These are phyloP conservation scores for Populus davidiana DNA, from an alignment of 345 rosid species.

Conservation along the genomic window DNA sequence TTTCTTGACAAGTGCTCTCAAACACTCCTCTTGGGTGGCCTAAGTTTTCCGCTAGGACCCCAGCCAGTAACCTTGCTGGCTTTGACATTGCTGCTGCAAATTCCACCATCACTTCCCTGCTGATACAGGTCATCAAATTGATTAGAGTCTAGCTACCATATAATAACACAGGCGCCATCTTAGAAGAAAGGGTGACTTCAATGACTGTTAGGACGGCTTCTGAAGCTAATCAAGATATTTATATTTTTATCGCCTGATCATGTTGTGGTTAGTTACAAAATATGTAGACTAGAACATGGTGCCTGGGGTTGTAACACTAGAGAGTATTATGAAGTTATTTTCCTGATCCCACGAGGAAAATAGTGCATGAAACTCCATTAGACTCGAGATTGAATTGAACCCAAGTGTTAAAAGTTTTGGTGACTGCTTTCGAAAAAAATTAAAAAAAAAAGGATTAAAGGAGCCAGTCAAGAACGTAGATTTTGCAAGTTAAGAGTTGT, in stretches of 20 bases:
- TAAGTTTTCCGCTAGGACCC: constrained; percentile 43
- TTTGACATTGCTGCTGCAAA: constrained; percentile 50
- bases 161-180: not conserved
- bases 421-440: not conserved
- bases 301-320: not conserved
- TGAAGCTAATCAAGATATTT: not conserved
- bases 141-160: not conserved
- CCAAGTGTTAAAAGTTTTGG: not conserved
- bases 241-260: not conserved
- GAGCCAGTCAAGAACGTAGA: not conserved
- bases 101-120: constrained; percentile 50
- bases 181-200: not conserved
- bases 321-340: not conserved
- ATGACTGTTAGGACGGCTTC: not conserved
- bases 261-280: not conserved
- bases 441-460: not conserved
- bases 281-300: not conserved
- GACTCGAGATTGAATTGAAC: not conserved
- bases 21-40: constrained; percentile 23
- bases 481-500: not conserved
- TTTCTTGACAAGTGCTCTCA: constrained; percentile 41
- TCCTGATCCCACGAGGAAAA: not conserved
- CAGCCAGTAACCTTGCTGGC: constrained; percentile 48
- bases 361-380: not conserved
- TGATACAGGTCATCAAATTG: not conserved